Base-by-base conservation (phyloP, 495 filamentous ascomycete species). In the Lophium mytilinum region DNA sequence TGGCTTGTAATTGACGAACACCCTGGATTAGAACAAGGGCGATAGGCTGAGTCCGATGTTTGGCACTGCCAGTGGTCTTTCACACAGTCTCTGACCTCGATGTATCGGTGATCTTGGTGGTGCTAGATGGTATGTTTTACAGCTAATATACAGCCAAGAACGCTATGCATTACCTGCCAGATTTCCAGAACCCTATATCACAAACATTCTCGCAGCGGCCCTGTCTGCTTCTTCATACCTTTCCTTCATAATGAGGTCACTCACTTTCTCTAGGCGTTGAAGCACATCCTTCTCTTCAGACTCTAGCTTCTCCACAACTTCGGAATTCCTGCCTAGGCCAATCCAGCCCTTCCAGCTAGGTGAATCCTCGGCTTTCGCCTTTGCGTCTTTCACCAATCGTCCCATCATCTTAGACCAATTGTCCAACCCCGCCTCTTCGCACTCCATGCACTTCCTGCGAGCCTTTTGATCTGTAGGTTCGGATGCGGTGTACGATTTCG, bases 401-500 rank as follows among this genome's bases (percentile, higher is more conserved):
- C 43, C 57, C 55, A 65, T 60, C 18, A 66, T 68, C 56, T 64
- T 68, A 19, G 53, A 52, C 65, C 62, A 67, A 9, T 61, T 37
- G 30, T 67, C 62, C 15, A 67, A 40, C 18, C 60, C 65, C 5
- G 62, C 58, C 51, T 62, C 58, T 40, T 59, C 58, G 45, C 65
- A 67, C 40, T 53, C 10, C 62, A 63, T 30, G 50, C 62, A 65
- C 55, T 60, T 62, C 37, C 52, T 60, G 35, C 35, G 51, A 2
- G 30, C 34, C 14, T 43, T 47, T 14, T 37, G 30, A 5, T 19
- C 24, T 11, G 64, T 45, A n/a, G 14, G 3, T 19, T 54, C 46
- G 1, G 57, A 17, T 9, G n/a, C 41, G 35, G 59, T 50, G 7
- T 56, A 55, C 14, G 21, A 14, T 55, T 86, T 83, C 15, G 83